These are phyloP conservation scores for Dentipellis fragilis DNA, from an alignment of 768 basidiomycete species.

Conservation along the genomic window DNA sequence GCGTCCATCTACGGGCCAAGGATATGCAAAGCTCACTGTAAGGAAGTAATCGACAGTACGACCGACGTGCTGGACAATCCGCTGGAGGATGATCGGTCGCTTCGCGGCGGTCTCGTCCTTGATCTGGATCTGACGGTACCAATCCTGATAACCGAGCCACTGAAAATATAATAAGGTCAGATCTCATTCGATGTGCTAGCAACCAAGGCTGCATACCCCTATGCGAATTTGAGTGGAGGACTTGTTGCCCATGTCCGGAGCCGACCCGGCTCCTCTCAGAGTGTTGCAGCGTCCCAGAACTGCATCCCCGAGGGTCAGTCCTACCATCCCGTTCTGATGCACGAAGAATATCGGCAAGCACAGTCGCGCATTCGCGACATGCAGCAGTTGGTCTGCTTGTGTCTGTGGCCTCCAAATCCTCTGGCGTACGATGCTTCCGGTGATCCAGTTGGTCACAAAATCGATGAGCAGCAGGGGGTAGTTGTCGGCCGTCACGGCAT, in stretches of 20 bases:
- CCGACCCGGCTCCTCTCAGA: constrained; percentile 5
- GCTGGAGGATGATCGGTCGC: constrained; percentile 11
- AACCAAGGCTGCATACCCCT: constrained; percentile 1
- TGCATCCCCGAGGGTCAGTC: constrained; percentile 11
- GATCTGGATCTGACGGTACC: constrained; percentile 15
- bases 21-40: not conserved
- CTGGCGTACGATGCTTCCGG: constrained; percentile 10
- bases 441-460: constrained; percentile 2
- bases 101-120: constrained; percentile 11
- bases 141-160: constrained; percentile 14
- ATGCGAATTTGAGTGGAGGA: constrained; percentile 13
- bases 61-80: constrained; percentile 11
- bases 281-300: constrained; percentile 8
- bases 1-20: too few relatives aligned
- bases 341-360: constrained; percentile 13
- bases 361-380: constrained; percentile 10
- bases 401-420: constrained; percentile 10
- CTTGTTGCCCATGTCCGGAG: constrained; percentile 9
- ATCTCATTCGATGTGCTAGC: too few relatives aligned
- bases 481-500: not conserved
- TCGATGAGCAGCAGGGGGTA: constrained; percentile 11
- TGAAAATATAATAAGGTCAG: not conserved
- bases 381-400: constrained; percentile 9
- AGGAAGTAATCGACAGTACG: constrained; percentile 12
- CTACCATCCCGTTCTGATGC: constrained; percentile 9